Evolutionary conservation across 805 yeast genomes (phyloP).

Genomic region (Starmerella bacillaris): DNA sequence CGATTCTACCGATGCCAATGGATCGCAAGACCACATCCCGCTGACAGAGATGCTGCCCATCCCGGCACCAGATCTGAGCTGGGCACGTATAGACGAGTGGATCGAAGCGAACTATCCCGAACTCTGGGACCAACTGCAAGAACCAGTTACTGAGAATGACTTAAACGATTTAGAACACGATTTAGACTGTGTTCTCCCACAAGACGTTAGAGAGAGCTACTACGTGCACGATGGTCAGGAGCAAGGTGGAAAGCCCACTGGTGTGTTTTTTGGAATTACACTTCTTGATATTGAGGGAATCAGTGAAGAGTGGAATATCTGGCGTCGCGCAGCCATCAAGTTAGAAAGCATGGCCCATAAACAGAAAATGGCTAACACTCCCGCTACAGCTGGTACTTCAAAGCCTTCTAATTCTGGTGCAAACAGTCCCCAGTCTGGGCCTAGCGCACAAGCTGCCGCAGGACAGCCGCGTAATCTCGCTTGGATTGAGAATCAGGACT

Average conservation of each 20-base stretch:
- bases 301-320: slow-evolving; percentile 60
- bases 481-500: slow-evolving; percentile 34
- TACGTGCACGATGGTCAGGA: slow-evolving; percentile 85
- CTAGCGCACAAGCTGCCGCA: slow-evolving; percentile 1
- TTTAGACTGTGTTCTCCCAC: slow-evolving; percentile 53
- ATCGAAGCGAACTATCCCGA: slow-evolving; percentile 62
- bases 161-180: slow-evolving; percentile 70
- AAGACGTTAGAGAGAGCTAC: slow-evolving; percentile 63
- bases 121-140: slow-evolving; percentile 55
- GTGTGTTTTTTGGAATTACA: slow-evolving; percentile 64
- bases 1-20: slow-evolving; percentile 21
- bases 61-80: slow-evolving; percentile 54
- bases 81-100: slow-evolving; percentile 85
- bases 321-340: slow-evolving; percentile 39
- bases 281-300: slow-evolving; percentile 67
- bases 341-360: slow-evolving; percentile 14
- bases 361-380: slow-evolving; percentile 5
- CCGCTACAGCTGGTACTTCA: slow-evolving; percentile 1
- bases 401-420: slow-evolving; percentile 2
- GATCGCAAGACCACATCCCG: slow-evolving; percentile 23
- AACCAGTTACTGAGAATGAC: slow-evolving; percentile 66
- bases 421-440: neutral
- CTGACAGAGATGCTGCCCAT: slow-evolving; percentile 39
- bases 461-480: slow-evolving; percentile 6
- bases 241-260: slow-evolving; percentile 51